These are phyloP conservation scores for Urochloa ruziziensis DNA, from an alignment of 176 grass and related monocot species.

Conservation along the genomic window DNA sequence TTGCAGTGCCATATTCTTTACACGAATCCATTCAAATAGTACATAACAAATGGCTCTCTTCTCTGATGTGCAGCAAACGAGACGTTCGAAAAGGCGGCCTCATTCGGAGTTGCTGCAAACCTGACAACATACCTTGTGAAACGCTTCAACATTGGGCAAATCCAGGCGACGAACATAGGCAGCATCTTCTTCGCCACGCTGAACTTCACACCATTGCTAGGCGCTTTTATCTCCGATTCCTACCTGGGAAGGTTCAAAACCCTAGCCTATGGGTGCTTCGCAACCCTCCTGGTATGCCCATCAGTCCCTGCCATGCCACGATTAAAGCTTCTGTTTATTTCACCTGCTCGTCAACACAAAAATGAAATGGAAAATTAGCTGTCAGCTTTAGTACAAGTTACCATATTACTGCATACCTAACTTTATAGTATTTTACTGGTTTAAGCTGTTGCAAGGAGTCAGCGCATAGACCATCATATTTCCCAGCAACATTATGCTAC, in stretches of 20 bases:
- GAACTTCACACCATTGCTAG: constrained; percentile 44
- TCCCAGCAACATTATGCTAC: background rate
- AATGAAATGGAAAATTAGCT: constrained; percentile 8
- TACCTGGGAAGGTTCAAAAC: constrained; percentile 54
- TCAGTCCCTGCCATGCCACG: background rate
- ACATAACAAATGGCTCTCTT: background rate
- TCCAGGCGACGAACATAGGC: constrained; percentile 36
- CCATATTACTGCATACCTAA: background rate
- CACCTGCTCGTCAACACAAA: constrained; percentile 1
- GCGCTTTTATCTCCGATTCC: constrained; percentile 47
- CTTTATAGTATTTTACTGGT: background rate
- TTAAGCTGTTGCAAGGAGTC: constrained; percentile 11
- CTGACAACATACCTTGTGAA: constrained; percentile 47
- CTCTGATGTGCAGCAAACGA: constrained; percentile 31
- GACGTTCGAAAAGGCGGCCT: constrained; percentile 45
- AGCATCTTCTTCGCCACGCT: constrained; percentile 43
- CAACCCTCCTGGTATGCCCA: constrained; percentile 37
- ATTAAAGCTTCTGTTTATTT: constrained; percentile 1
- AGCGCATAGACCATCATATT: background rate
- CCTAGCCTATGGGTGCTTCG: constrained; percentile 37
- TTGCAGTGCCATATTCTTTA: background rate
- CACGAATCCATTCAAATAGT: background rate
- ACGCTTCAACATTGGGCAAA: constrained; percentile 33
- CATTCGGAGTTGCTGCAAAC: constrained; percentile 44
- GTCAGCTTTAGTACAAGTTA: background rate